A percentile compares a stretch with the other conserved stretches of the same genome.
phyloP scores from a whole-genome alignment of 345 rosid genomes.

The Iberis pinnata region DNA sequence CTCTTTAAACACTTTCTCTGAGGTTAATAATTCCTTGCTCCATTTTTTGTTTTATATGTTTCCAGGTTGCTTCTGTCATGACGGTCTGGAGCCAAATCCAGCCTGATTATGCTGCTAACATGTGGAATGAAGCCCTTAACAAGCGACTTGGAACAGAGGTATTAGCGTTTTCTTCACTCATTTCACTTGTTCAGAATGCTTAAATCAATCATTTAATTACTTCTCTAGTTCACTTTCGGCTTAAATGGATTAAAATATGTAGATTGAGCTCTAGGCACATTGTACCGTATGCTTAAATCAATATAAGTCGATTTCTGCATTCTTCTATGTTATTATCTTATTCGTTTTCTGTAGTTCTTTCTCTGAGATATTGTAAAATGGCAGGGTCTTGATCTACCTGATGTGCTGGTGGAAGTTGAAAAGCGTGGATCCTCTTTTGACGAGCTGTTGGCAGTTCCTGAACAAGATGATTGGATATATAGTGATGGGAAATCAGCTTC shows the following conservation, averaged over 20 bases:
- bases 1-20: background rate
- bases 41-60: conserved; percentile 9
- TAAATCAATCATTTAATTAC: background rate
- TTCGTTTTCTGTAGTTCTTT: conserved; percentile 7
- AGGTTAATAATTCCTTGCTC: conserved; percentile 3
- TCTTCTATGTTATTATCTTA: conserved; percentile 13
- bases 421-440: conserved; percentile 84
- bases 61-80: conserved; percentile 94
- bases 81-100: conserved; percentile 86
- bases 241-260: background rate
- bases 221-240: background rate
- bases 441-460: conserved; percentile 84
- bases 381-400: conserved; percentile 83
- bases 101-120: conserved; percentile 86
- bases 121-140: conserved; percentile 96
- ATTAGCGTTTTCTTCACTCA: conserved; percentile 5
- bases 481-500: conserved; percentile 92
- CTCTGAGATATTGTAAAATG: conserved; percentile 3
- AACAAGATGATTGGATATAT: conserved; percentile 88
- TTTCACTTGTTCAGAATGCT: background rate
- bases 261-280: no score
- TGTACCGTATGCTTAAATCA: background rate
- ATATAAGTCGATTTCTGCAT: background rate
- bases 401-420: conserved; percentile 72
- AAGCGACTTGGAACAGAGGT: conserved; percentile 92